A percentile compares a stretch with the other conserved stretches of the same genome.
These are phyloP conservation scores for Thalassiosira livingstoniorum DNA, from an alignment of 352 stramenopile species.

Conservation along the genomic window DNA sequence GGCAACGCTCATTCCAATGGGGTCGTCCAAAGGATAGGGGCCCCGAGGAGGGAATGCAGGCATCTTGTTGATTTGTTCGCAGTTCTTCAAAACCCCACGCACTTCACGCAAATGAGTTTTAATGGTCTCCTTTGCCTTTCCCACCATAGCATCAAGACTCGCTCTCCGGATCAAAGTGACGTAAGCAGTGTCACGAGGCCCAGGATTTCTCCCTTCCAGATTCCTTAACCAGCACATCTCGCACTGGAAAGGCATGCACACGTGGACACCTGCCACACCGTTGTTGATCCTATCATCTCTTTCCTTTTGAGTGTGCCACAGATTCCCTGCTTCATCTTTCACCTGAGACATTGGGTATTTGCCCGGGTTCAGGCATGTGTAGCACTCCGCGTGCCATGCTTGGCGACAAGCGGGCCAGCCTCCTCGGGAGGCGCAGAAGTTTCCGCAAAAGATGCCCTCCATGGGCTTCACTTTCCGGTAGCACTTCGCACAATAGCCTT, in stretches of 20 bases:
- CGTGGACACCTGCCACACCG: conserved; percentile 26
- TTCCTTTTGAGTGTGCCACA: conserved; percentile 29
- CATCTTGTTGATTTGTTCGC: conserved; percentile 11
- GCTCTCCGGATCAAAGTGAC: conserved; percentile 6
- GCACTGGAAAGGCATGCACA: conserved; percentile 57
- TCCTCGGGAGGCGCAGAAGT: conserved; percentile 39
- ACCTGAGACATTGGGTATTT: conserved; percentile 29
- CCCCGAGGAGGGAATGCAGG: conserved; percentile 19
- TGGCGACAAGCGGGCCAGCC: conserved; percentile 27
- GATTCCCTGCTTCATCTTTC: conserved; percentile 25
- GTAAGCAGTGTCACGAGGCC: neutral
- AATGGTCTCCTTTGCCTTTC: conserved; percentile 10
- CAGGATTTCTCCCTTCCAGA: conserved; percentile 1
- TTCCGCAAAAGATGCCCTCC: conserved; percentile 58
- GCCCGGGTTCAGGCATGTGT: conserved; percentile 27
- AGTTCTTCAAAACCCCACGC: neutral
- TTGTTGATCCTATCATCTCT: conserved; percentile 16
- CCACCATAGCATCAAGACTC: conserved; percentile 21
- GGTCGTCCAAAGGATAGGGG: conserved; percentile 25
- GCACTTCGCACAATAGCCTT: conserved; percentile 27
- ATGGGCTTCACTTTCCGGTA: neutral
- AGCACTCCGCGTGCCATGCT: conserved; percentile 42
- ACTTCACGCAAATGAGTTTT: neutral
- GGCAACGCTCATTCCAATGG: conserved; percentile 14
- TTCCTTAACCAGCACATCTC: conserved; percentile 57